Conservation (phyloP, 2,329 filamentous ascomycete genomes). For the Cytospora piceicola region DNA sequence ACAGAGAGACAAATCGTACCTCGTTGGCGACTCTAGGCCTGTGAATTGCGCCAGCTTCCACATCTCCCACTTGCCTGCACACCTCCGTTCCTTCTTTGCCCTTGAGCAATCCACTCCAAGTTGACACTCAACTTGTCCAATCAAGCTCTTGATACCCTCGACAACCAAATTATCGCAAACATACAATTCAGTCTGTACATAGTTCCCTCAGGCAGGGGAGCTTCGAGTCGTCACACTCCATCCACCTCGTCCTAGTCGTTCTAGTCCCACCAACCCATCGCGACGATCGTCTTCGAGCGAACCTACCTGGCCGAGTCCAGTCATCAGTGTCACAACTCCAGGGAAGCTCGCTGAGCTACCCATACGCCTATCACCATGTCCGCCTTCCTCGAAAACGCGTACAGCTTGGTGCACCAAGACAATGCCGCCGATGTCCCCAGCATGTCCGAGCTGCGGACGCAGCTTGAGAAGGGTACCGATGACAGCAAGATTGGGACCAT, state of each 20-base stretch:
- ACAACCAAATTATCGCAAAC: not conserved
- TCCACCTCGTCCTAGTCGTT: not conserved
- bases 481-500: slow-evolving; percentile 93
- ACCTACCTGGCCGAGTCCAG: not conserved
- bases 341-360: slow-evolving; percentile 28
- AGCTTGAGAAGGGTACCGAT: slow-evolving; percentile 92
- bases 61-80: slow-evolving; percentile 12
- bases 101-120: slow-evolving; percentile 8
- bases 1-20: slow-evolving; percentile 12
- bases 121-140: slow-evolving; percentile 9
- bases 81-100: slow-evolving; percentile 6
- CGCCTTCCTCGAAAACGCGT: slow-evolving; percentile 90
- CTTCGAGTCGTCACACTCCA: slow-evolving; percentile 10
- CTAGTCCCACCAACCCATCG: slow-evolving; percentile 6
- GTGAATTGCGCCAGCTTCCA: slow-evolving; percentile 19
- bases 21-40: slow-evolving; percentile 11
- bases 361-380: slow-evolving; percentile 69
- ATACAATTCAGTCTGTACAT: not conserved
- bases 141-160: slow-evolving; percentile 1
- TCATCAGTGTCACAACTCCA: slow-evolving; percentile 20
- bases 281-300: slow-evolving; percentile 8
- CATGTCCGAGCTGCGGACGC: slow-evolving; percentile 86
- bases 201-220: slow-evolving; percentile 19
- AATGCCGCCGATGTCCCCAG: slow-evolving; percentile 91
- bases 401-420: slow-evolving; percentile 97